Evolutionary conservation across 2,329 filamentous ascomycete species (phyloP).

Genomic region (Coniella vitis): DNA sequence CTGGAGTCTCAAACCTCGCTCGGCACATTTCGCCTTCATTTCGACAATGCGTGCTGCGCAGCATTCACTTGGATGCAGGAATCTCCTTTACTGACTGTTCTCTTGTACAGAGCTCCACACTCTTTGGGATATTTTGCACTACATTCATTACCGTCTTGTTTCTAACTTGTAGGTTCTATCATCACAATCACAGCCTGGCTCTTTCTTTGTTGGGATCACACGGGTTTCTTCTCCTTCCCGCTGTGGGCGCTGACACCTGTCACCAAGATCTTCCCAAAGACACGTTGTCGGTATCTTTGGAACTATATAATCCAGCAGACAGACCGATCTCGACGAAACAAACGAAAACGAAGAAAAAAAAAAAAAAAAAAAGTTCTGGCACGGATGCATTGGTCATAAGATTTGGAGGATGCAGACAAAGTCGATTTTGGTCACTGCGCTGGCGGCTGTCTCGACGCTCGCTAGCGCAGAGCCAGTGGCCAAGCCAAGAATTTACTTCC

Average conservation of each 20-base stretch:
- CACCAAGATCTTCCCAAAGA: too few species aligned
- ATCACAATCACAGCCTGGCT: not conserved
- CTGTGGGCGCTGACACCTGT: constrained; percentile 19
- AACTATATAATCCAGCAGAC: too few species aligned
- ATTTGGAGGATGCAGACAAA: constrained; percentile 41
- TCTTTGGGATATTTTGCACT: constrained; percentile 52
- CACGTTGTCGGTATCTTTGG: too few species aligned
- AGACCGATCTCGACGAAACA: constrained; percentile 4
- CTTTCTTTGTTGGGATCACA: constrained; percentile 1
- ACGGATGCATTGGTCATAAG: constrained; percentile 14
- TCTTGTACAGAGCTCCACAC: constrained; percentile 28
- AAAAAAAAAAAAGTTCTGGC: not conserved
- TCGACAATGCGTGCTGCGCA: too few species aligned
- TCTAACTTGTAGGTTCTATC: constrained; percentile 40
- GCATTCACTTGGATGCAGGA: not conserved
- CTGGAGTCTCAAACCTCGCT: too few species aligned
- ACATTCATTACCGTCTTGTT: constrained; percentile 45
- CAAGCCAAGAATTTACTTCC: constrained; percentile 51
- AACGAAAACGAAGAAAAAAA: not conserved
- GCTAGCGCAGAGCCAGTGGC: constrained; percentile 33
- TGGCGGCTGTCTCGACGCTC: constrained; percentile 41
- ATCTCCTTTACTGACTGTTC: constrained; percentile 17
- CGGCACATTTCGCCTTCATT: too few species aligned
- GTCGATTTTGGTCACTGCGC: constrained; percentile 40
- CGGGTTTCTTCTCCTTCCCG: not conserved